Percentiles rank a stretch among this genome's conserved stretches.
These are phyloP conservation scores for Debaryomyces subglobosus DNA, from an alignment of 1,139 yeast genomes.

Conservation along the genomic window DNA sequence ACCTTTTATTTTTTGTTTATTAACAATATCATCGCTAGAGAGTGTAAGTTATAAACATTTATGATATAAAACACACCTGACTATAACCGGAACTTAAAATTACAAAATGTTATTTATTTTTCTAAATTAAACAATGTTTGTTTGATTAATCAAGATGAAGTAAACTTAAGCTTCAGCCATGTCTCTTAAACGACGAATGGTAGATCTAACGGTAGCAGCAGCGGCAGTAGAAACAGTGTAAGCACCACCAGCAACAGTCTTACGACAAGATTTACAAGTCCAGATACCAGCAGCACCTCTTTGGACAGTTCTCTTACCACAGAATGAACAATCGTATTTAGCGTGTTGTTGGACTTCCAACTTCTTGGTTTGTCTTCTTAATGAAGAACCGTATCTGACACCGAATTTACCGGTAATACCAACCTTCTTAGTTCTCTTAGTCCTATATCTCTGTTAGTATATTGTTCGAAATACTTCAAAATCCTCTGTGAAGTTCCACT, in stretches of 20 bases:
- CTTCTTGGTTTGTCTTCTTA: slow-evolving; percentile 99
- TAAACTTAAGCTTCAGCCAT: slow-evolving; percentile 91
- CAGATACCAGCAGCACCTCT: slow-evolving; percentile 99
- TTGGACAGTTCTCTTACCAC: slow-evolving; percentile 98
- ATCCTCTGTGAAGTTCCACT: neutral
- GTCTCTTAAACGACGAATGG: slow-evolving; percentile 99
- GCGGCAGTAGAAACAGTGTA: slow-evolving; percentile 99
- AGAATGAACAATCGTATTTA: slow-evolving; percentile 98
- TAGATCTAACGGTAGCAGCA: slow-evolving; percentile 99
- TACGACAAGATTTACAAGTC: slow-evolving; percentile 92
- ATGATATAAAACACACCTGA: slow-evolving; percentile 8
- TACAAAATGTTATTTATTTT: slow-evolving; percentile 9
- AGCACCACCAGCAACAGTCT: slow-evolving; percentile 99
- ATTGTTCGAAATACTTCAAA: neutral
- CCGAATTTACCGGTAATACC: slow-evolving; percentile 99
- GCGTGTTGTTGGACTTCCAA: slow-evolving; percentile 99
- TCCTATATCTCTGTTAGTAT: slow-evolving; percentile 64
- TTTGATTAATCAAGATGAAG: slow-evolving; percentile 9
- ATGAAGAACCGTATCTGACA: slow-evolving; percentile 99
- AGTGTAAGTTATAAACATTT: slow-evolving; percentile 8
- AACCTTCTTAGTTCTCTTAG: slow-evolving; percentile 99
- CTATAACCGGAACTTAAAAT: slow-evolving; percentile 11
- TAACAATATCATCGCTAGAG: slow-evolving; percentile 11
- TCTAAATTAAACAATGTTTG: slow-evolving; percentile 2
- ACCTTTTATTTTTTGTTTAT: slow-evolving; percentile 10